These are phyloP conservation scores for Firmiana major DNA, from an alignment of 345 rosid genomes.

Conservation along the genomic window DNA sequence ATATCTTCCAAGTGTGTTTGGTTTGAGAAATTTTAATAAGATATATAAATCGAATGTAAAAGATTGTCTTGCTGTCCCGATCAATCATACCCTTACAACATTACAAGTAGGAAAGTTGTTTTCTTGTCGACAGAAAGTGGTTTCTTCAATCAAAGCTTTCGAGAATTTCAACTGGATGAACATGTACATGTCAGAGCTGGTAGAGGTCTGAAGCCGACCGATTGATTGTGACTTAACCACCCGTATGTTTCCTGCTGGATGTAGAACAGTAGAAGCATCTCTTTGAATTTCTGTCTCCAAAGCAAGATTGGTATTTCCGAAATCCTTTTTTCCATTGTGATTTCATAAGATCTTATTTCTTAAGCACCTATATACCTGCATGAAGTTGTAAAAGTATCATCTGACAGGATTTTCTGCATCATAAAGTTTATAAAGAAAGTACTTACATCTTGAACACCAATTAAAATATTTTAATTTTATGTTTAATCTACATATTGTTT, in stretches of 20 bases:
- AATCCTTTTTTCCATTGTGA: neutral
- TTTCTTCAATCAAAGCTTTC: neutral
- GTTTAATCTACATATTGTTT: too few relatives aligned
- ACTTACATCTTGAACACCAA: too few relatives aligned
- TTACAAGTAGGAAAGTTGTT: neutral
- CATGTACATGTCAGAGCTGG: neutral
- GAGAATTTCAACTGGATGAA: neutral
- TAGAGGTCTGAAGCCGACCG: neutral
- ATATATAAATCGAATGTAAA: neutral
- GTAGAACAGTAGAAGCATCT: neutral
- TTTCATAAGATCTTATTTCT: too few relatives aligned
- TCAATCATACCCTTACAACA: neutral
- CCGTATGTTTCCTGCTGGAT: neutral
- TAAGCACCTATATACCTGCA: neutral
- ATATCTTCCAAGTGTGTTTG: neutral
- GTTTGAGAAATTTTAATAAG: neutral
- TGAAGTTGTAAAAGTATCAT: too few relatives aligned
- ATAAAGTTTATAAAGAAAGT: too few relatives aligned
- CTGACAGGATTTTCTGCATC: too few relatives aligned
- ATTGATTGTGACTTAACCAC: neutral
- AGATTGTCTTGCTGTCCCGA: neutral
- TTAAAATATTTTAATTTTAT: too few relatives aligned
- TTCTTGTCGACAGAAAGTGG: neutral
- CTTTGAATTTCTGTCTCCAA: neutral
- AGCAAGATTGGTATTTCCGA: neutral